Evolutionary conservation across 805 yeast species (phyloP).

Genomic region (Kluyveromyces dobzhanskii): DNA sequence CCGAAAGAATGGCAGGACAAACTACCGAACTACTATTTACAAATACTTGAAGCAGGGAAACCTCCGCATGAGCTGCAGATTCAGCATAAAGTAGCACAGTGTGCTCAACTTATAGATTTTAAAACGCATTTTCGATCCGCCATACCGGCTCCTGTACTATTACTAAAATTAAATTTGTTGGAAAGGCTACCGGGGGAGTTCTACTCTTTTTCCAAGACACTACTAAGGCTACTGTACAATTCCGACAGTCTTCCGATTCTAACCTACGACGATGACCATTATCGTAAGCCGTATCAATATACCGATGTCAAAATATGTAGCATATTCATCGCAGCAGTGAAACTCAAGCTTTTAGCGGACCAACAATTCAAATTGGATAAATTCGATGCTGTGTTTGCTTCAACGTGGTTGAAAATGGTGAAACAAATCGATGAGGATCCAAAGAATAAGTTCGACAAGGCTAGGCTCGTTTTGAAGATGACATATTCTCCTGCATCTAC

Average conservation of each 20-base stretch:
- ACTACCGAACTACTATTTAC: conserved; percentile 33
- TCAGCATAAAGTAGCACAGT: conserved; percentile 22
- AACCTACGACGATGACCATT: conserved; percentile 8
- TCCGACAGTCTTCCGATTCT: conserved; percentile 6
- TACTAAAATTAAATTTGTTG: conserved; percentile 15
- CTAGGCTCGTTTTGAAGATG: background rate
- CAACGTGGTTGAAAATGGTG: background rate
- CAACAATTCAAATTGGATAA: background rate
- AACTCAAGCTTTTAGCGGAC: conserved; percentile 16
- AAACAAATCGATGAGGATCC: background rate
- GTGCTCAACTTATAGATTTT: conserved; percentile 9
- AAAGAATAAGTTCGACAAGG: background rate
- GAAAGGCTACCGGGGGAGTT: conserved; percentile 22
- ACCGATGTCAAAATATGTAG: conserved; percentile 18
- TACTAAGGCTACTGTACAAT: conserved; percentile 10
- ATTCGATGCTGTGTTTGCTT: background rate
- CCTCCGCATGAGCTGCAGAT: conserved; percentile 35
- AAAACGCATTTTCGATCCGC: conserved; percentile 7
- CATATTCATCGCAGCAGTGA: conserved; percentile 16
- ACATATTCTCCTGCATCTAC: background rate
- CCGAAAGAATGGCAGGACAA: conserved; percentile 33
- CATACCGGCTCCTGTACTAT: conserved; percentile 14
- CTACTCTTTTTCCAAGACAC: conserved; percentile 12
- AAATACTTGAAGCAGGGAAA: conserved; percentile 32
- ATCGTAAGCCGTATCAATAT: conserved; percentile 8